These are phyloP conservation scores for Neoboletus brunneissimus DNA, from an alignment of 768 basidiomycete genomes.

Conservation along the genomic window DNA sequence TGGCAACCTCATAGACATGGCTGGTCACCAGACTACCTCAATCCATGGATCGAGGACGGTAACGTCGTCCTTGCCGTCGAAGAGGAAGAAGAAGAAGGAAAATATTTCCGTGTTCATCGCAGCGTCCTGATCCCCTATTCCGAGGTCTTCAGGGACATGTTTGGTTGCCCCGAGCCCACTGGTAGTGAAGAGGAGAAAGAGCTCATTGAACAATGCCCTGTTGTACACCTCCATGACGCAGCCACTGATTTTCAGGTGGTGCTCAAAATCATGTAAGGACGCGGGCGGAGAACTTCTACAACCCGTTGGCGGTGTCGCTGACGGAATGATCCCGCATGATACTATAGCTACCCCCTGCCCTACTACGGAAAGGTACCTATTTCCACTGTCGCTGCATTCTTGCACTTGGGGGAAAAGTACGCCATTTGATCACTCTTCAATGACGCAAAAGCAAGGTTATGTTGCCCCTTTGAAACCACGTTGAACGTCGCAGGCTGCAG, in stretches of 20 bases:
- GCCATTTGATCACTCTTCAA: constrained; percentile 8
- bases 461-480: not conserved
- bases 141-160: constrained; percentile 6
- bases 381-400: constrained; percentile 5
- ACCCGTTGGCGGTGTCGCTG: not conserved
- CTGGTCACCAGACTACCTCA: too few species aligned
- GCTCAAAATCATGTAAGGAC: constrained; percentile 12
- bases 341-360: constrained; percentile 9
- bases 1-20: too few species aligned
- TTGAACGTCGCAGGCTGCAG: not conserved
- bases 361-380: constrained; percentile 7
- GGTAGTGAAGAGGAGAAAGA: not conserved
- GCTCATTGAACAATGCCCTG: constrained; percentile 15
- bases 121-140: constrained; percentile 2
- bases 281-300: not conserved
- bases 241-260: constrained; percentile 12
- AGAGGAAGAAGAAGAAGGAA: too few species aligned
- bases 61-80: constrained; percentile 4
- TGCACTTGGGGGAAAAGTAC: constrained; percentile 26
- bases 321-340: not conserved
- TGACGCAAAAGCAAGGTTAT: constrained; percentile 11
- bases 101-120: constrained; percentile 6
- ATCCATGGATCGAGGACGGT: constrained; percentile 6
- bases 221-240: constrained; percentile 17
- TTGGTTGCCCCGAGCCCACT: not conserved